A percentile compares a stretch with the other conserved stretches of the same genome.
phyloP scores from a whole-genome alignment of 352 stramenopile genomes.

The Globisporangium nodosum region DNA sequence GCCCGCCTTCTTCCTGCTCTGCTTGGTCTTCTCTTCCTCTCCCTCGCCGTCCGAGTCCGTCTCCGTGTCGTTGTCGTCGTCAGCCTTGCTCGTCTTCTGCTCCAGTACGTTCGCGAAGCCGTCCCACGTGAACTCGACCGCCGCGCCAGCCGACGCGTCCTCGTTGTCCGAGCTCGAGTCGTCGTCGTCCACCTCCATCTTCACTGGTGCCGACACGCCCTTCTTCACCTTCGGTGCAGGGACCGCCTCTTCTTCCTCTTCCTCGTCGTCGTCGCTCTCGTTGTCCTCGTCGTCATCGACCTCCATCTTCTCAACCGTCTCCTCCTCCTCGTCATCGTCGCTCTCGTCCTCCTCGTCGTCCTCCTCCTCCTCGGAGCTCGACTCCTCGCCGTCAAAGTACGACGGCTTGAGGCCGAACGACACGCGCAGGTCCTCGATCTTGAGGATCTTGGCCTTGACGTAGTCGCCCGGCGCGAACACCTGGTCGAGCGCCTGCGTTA shows the following conservation, averaged over 20 bases:
- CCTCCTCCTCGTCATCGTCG: conserved; percentile 19
- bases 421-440: conserved; percentile 89
- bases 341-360: conserved; percentile 48
- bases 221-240: conserved; percentile 3
- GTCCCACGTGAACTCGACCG: conserved; percentile 86
- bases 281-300: conserved; percentile 36
- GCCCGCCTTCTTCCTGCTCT: conserved; percentile 78
- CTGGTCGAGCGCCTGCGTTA: conserved; percentile 89
- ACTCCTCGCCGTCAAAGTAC: conserved; percentile 94
- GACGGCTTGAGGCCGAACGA: conserved; percentile 96
- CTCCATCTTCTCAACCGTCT: conserved; percentile 27
- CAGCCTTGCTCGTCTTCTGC: conserved; percentile 20
- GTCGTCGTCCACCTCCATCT: conserved; percentile 41
- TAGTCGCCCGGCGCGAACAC: conserved; percentile 95
- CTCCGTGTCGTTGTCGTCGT: conserved; percentile 31
- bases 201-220: conserved; percentile 5
- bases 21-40: conserved; percentile 47
- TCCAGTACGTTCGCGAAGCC: conserved; percentile 74
- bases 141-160: conserved; percentile 22
- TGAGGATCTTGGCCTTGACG: conserved; percentile 96
- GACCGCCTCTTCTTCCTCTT: conserved; percentile 38
- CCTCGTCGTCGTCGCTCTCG: conserved; percentile 38
- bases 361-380: conserved; percentile 75
- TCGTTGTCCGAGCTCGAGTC: conserved; percentile 59
- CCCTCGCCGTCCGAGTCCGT: conserved; percentile 34